phyloP scores from a whole-genome alignment of 2,329 filamentous ascomycete species.

The Calonectria honghensis region DNA sequence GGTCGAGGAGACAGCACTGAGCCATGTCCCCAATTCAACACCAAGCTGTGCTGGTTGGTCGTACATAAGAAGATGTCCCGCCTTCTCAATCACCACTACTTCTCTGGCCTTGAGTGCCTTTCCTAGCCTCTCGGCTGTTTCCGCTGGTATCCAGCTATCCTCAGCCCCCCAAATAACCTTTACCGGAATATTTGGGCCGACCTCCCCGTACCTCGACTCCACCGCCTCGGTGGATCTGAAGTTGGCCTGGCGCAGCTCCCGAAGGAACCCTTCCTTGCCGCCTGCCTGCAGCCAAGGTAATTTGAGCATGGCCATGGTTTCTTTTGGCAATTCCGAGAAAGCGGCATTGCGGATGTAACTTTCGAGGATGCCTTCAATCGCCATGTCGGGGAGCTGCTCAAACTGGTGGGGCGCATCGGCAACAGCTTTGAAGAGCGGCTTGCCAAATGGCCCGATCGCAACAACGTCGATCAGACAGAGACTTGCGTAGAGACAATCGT shows the following conservation, averaged over 20 bases:
- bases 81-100: conserved; percentile 58
- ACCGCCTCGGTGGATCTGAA: conserved; percentile 55
- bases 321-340: conserved; percentile 53
- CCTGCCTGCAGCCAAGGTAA: conserved; percentile 58
- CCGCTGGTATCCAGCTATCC: conserved; percentile 65
- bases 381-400: conserved; percentile 55
- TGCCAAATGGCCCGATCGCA: conserved; percentile 63
- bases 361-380: conserved; percentile 63
- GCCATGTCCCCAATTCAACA: conserved; percentile 61
- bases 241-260: conserved; percentile 61
- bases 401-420: conserved; percentile 61
- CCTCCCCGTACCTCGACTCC: conserved; percentile 60
- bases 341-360: conserved; percentile 64
- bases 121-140: conserved; percentile 57
- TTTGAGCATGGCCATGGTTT: conserved; percentile 61
- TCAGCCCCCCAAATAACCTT: conserved; percentile 66
- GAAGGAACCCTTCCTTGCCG: conserved; percentile 61
- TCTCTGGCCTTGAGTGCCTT: conserved; percentile 58
- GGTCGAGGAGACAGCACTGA: conserved; percentile 35
- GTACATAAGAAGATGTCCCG: conserved; percentile 67
- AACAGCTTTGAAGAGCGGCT: conserved; percentile 65
- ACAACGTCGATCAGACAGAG: conserved; percentile 66
- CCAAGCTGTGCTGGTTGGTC: conserved; percentile 64
- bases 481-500: conserved; percentile 60
- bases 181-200: conserved; percentile 61